These are phyloP conservation scores for Sporothrix dimorphospora DNA, from an alignment of 2,329 filamentous ascomycete genomes.

Conservation along the genomic window DNA sequence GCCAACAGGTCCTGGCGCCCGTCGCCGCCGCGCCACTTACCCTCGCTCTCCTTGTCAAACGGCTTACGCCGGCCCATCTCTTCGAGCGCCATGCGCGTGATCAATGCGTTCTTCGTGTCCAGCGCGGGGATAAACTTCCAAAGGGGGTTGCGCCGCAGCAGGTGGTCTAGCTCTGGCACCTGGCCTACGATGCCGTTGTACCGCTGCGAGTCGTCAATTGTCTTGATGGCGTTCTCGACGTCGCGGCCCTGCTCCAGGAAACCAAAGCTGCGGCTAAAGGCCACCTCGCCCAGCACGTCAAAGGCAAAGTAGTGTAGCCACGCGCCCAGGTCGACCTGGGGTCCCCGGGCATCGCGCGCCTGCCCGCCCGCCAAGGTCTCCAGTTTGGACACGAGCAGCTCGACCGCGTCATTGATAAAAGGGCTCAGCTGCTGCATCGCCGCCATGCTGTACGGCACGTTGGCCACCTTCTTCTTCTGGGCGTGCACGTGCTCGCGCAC, in stretches of 20 bases:
- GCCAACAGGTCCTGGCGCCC: constrained; percentile 55
- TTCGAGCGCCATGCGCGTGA: constrained; percentile 56
- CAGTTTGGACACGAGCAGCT: constrained; percentile 49
- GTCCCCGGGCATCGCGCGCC: constrained; percentile 30
- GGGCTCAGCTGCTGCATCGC: constrained; percentile 56
- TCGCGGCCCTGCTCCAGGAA: constrained; percentile 55
- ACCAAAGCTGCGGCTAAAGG: constrained; percentile 56
- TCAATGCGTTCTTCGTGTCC: constrained; percentile 49
- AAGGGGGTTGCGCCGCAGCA: constrained; percentile 55
- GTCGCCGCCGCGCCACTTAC: constrained; percentile 45
- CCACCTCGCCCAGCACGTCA: constrained; percentile 56
- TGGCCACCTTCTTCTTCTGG: constrained; percentile 57
- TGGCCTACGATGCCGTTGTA: constrained; percentile 58
- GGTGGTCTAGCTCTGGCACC: constrained; percentile 52
- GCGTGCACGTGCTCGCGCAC: constrained; percentile 58
- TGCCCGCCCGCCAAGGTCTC: constrained; percentile 42
- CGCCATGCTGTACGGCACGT: constrained; percentile 57
- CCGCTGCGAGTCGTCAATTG: constrained; percentile 55
- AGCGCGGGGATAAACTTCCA: constrained; percentile 49
- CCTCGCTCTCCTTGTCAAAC: constrained; percentile 51
- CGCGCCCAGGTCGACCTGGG: constrained; percentile 50
- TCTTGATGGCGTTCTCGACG: constrained; percentile 55
- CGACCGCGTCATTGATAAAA: constrained; percentile 57
- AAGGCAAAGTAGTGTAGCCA: constrained; percentile 53
- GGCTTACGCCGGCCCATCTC: constrained; percentile 53